A percentile compares a stretch with the other conserved stretches of the same genome.
Conservation (phyloP, 2,329 filamentous ascomycete genomes). For the Didymella sp. region DNA sequence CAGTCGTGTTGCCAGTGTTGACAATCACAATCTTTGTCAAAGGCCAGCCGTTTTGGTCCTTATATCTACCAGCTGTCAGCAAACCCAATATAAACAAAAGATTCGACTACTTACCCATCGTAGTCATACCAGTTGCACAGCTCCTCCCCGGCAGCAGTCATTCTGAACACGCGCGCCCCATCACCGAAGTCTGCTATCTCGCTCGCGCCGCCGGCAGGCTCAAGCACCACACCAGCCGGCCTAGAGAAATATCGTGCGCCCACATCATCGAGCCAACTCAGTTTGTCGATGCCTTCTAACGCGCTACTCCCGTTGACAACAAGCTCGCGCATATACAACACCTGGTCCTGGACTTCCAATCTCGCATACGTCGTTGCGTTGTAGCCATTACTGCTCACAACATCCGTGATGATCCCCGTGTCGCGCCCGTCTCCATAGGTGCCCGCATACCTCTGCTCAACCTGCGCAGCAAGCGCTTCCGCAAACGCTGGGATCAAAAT, state of each 20-base stretch:
- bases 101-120: conserved; percentile 30
- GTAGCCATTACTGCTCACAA: conserved; percentile 10
- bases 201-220: conserved; percentile 35
- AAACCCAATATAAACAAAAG: neutral
- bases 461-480: conserved; percentile 24
- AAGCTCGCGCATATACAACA: conserved; percentile 38
- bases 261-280: conserved; percentile 32
- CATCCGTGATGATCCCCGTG: conserved; percentile 29
- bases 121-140: conserved; percentile 45
- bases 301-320: conserved; percentile 39
- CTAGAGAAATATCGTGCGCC: conserved; percentile 32
- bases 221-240: conserved; percentile 32
- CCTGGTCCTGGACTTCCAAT: conserved; percentile 35
- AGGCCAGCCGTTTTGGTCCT: conserved; percentile 43
- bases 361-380: conserved; percentile 30
- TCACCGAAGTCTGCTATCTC: conserved; percentile 35
- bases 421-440: conserved; percentile 30
- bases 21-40: conserved; percentile 40
- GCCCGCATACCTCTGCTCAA: conserved; percentile 32
- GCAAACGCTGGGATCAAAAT: conserved; percentile 39
- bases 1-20: conserved; percentile 25
- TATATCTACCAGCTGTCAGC: conserved; percentile 26
- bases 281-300: conserved; percentile 37
- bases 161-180: conserved; percentile 37
- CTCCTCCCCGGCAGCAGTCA: conserved; percentile 35